phyloP scores from a whole-genome alignment of 2,329 filamentous ascomycete species.

The Penicillium fuscoglaucum region DNA sequence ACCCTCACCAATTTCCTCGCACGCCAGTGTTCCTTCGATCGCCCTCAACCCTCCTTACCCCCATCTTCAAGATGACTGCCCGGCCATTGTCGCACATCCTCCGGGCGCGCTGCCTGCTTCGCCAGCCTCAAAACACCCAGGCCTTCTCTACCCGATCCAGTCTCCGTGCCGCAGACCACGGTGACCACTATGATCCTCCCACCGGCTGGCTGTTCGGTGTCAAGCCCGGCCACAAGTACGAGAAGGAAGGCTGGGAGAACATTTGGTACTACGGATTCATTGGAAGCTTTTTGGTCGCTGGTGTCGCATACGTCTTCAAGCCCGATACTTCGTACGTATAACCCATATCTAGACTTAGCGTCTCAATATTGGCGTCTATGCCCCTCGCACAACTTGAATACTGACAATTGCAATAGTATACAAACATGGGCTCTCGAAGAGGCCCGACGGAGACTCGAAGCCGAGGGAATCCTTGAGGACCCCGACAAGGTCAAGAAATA shows the following conservation, averaged over 20 bases:
- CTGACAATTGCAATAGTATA: conserved; percentile 64
- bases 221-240: conserved; percentile 90
- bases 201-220: conserved; percentile 90
- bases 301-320: conserved; percentile 89
- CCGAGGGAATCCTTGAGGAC: conserved; percentile 88
- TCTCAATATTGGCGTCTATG: not conserved
- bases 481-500: conserved; percentile 59
- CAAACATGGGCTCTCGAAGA: conserved; percentile 99
- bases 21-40: conserved; percentile 9
- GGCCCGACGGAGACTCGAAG: conserved; percentile 90
- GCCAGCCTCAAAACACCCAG: conserved; percentile 37
- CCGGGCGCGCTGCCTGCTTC: conserved; percentile 42
- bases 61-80: conserved; percentile 40
- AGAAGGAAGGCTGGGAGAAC: conserved; percentile 95
- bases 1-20: conserved; percentile 1
- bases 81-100: conserved; percentile 42
- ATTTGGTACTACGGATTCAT: conserved; percentile 83
- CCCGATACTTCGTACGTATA: conserved; percentile 92
- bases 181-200: conserved; percentile 83
- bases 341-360: not conserved
- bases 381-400: not conserved
- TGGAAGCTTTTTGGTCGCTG: conserved; percentile 70
- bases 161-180: conserved; percentile 56
- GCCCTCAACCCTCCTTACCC: conserved; percentile 15
- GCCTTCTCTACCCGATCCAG: conserved; percentile 45